Evolutionary conservation across 345 rosid species (phyloP), one percentile per base, ranked within the genome.

Genomic region (Noccaea bulbosa): DNA sequence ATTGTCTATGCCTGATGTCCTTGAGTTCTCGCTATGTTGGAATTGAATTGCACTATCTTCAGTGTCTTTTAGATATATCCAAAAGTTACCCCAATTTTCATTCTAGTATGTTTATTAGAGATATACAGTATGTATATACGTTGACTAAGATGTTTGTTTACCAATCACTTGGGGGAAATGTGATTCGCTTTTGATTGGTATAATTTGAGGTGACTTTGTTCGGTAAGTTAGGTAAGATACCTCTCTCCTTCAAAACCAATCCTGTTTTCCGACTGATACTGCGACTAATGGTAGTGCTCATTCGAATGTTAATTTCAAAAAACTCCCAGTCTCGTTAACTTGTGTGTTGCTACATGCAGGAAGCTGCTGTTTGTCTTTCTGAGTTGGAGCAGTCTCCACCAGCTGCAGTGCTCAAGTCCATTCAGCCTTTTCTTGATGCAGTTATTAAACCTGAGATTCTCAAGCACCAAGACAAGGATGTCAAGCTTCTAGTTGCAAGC

Each of bases 401-500:
- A 35, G 71, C 88, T 51, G 56, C 89, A 59, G 76, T 85, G 30
- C 77, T 88, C 72, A 85, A 89, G 78, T 86, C 86, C 45, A 87
- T 91, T 81, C 86, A 89, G 69, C 98, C 95, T 74, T 87, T 94
- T 58, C 81, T 88, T 49, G 77, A 85, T 74, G 89, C 93, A 59
- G 80, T 94, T 80, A 87, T 91, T 41, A 87, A 86, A 81, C 92
- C 93, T 58, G 89, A 84, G 34, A 72, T 88, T 80, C 86, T 94
- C 74, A 83, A 83, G 78, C 96, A 94, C 86, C 97, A 86, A 79
- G 99, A 94, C 73, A 88, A 78, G 81, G 98, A 94, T 71, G 88
- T 86, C 67, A 89, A 88, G 79, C 98, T 94, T 87, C 86, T 94
- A 62, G 89, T 94, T 77, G 98, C 99, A 12, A 84, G 95, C n/a